A percentile compares a stretch with the other conserved stretches of the same genome.
These are phyloP conservation scores for Chenopodium suecicum DNA, from an alignment of 148 eudicot genomes.

Conservation along the genomic window DNA sequence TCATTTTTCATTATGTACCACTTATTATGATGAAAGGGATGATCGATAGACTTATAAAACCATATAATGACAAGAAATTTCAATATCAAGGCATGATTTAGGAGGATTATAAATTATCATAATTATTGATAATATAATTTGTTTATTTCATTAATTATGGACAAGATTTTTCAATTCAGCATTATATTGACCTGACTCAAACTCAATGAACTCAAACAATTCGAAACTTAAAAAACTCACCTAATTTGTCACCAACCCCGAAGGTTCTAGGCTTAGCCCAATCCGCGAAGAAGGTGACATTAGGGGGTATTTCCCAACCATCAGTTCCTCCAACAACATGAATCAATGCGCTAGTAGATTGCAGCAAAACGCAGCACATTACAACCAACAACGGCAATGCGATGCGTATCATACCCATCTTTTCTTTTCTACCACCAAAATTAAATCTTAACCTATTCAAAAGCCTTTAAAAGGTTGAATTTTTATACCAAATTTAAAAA, in stretches of 20 bases:
- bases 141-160: too few species aligned
- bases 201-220: neutral
- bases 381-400: slow-evolving; percentile 28
- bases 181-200: neutral
- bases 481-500: neutral
- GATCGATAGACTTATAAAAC: too few species aligned
- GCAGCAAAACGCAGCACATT: slow-evolving; percentile 30
- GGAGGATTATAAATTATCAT: too few species aligned
- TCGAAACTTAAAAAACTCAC: slow-evolving; percentile 15
- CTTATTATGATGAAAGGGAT: too few species aligned
- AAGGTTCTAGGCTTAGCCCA: slow-evolving; percentile 57
- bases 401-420: slow-evolving; percentile 30
- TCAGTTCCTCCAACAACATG: slow-evolving; percentile 52
- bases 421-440: slow-evolving; percentile 13
- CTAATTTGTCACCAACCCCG: slow-evolving; percentile 43
- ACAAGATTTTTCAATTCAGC: too few species aligned
- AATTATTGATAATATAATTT: too few species aligned
- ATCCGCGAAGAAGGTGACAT: slow-evolving; percentile 34
- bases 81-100: too few species aligned
- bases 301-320: slow-evolving; percentile 60
- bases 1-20: too few species aligned
- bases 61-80: too few species aligned
- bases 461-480: slow-evolving; percentile 13
- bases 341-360: slow-evolving; percentile 37
- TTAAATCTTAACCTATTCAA: slow-evolving; percentile 6